Evolutionary conservation across 2,329 filamentous ascomycete species (phyloP), one percentile per base, ranked within the genome.

Genomic region (Penicillium sp.): DNA sequence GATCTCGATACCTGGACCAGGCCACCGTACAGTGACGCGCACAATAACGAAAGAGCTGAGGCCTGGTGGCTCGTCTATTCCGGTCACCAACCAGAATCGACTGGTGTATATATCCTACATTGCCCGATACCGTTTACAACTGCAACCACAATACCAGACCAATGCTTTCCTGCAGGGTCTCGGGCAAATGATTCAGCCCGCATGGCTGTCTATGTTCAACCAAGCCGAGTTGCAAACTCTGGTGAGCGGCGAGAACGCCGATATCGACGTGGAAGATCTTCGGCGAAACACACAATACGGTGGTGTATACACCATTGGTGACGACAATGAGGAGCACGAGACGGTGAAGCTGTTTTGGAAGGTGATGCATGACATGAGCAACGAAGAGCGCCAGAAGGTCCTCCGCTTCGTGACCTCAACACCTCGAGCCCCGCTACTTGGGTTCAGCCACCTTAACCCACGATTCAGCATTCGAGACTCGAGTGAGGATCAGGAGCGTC

Each of bases 161-260:
- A 81, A 85, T 21, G 90, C 91, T 1, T 99, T 99, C 70, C 81
- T 99, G 7, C 85, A 85, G 51, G 94, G 94, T 0, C 83, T 99
- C 1, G 85, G 88, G 21, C 81, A 86, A 59, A 95, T 99, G 67
- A 94, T 99, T 59, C 87, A 92, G 53, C 92, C 93, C 0, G 84
- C 85, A 3, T 99, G 94, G 94, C 81, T 99, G 4, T 91, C 88
- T 64, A 97, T 99, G 94, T 99, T 99, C 79, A 99, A 99, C 71
- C 93, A 96, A 70, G 85, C 85, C 3, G 94, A 99, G 70, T 81
- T 99, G 4, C 94, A 97, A 74, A 94, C 90, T 1, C 85, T 99
- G 6, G 88, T 99, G 15, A 90, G 91, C 48, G 94, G 94, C 41
- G 91, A 95, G 63, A 87, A 85, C 26, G 86, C 86, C 9, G 86